phyloP scores from a whole-genome alignment of 176 grass and related monocot genomes.

The Saccharum officinarum region DNA sequence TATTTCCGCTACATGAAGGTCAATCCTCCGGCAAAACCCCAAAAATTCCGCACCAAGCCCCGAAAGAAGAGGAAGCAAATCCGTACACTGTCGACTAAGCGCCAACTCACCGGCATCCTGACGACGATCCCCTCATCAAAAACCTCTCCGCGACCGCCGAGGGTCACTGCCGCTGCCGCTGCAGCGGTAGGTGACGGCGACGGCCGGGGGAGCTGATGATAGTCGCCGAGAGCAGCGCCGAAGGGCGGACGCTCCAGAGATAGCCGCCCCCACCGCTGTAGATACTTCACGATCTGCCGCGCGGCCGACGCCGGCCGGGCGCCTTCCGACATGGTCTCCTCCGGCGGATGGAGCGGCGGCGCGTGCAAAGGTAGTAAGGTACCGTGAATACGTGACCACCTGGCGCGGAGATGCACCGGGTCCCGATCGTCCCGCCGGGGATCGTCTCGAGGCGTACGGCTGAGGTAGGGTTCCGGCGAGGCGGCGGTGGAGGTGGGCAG shows the following conservation, averaged over 20 bases:
- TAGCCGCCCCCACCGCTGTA: slow-evolving; percentile 39
- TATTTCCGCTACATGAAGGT: slow-evolving; percentile 17
- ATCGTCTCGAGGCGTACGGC: background rate
- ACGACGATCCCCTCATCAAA: slow-evolving; percentile 59
- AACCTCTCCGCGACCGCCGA: slow-evolving; percentile 23
- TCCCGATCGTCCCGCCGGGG: slow-evolving; percentile 14
- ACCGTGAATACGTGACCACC: slow-evolving; percentile 12
- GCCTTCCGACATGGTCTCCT: slow-evolving; percentile 55
- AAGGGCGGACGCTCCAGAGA: slow-evolving; percentile 26
- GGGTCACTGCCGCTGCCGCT: background rate
- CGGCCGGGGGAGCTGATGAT: slow-evolving; percentile 46
- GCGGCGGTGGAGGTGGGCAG: slow-evolving; percentile 13
- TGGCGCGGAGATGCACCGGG: background rate
- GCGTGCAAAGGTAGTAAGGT: slow-evolving; percentile 8
- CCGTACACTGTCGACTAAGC: background rate
- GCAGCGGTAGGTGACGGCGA: background rate
- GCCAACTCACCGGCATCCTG: slow-evolving; percentile 66
- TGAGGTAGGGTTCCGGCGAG: slow-evolving; percentile 39
- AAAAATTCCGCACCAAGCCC: slow-evolving; percentile 12
- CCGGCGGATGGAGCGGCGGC: background rate
- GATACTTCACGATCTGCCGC: slow-evolving; percentile 58
- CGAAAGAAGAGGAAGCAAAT: slow-evolving; percentile 23
- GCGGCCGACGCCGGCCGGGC: slow-evolving; percentile 33
- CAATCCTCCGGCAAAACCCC: slow-evolving; percentile 20
- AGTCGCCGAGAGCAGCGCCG: slow-evolving; percentile 40